Conservation (phyloP, 2,329 filamentous ascomycete genomes). For the Colletotrichum graminicola region DNA sequence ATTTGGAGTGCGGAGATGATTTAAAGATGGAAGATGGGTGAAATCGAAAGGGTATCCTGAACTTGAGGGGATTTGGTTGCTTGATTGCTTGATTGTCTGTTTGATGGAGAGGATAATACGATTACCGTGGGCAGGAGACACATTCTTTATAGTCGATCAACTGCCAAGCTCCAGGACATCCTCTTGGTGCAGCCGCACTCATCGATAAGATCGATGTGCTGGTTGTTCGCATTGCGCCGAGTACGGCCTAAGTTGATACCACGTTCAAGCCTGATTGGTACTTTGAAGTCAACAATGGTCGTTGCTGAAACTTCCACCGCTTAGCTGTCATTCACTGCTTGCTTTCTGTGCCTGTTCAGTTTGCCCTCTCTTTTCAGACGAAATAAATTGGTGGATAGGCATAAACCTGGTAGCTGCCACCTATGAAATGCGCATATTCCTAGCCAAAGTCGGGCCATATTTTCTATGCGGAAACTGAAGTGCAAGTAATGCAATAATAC, state of each 20-base stretch:
- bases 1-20: constrained; percentile 1
- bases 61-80: constrained; percentile 9
- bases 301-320: constrained; percentile 22
- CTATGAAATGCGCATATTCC: constrained; percentile 2
- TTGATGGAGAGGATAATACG: not conserved
- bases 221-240: not conserved
- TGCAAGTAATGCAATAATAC: not conserved
- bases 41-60: constrained; percentile 27
- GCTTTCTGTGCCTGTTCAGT: not conserved
- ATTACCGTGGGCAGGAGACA: not conserved
- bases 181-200: not conserved
- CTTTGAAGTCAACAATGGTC: not conserved
- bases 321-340: constrained; percentile 2
- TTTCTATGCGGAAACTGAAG: not conserved
- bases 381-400: not conserved
- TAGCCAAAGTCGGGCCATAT: too few relatives aligned
- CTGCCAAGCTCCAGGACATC: too few relatives aligned
- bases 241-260: not conserved
- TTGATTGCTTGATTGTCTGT: constrained; percentile 30
- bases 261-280: not conserved
- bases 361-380: constrained; percentile 9
- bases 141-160: constrained; percentile 27
- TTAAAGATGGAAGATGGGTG: constrained; percentile 15
- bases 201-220: not conserved
- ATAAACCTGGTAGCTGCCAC: constrained; percentile 5